Conservation (phyloP, 1,284 basidiomycete species). For the Pisolithus thermaeus region DNA sequence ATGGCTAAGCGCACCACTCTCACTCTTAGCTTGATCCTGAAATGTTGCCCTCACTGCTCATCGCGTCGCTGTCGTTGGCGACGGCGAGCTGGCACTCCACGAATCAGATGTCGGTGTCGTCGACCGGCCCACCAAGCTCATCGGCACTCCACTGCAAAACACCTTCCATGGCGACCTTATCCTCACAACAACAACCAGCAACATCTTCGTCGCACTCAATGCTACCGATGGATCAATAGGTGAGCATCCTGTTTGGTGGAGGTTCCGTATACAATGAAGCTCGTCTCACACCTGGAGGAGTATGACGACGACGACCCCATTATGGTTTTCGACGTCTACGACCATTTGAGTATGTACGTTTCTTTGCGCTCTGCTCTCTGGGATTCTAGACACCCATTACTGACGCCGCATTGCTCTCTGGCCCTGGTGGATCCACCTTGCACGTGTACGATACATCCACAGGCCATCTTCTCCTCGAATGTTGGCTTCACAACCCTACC, state of each 20-base stretch:
- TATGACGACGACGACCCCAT: conserved; percentile 63
- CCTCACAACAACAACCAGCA: conserved; percentile 67
- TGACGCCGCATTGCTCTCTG: conserved; percentile 75
- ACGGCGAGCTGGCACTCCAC: conserved; percentile 43
- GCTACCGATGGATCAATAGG: conserved; percentile 68
- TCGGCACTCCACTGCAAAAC: conserved; percentile 60
- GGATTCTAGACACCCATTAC: conserved; percentile 4
- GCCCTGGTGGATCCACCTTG: conserved; percentile 65
- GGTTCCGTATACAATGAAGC: background rate
- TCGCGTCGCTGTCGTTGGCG: conserved; percentile 6
- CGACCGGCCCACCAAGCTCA: conserved; percentile 78
- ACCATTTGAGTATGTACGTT: conserved; percentile 49
- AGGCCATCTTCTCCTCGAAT: conserved; percentile 70
- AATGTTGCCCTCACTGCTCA: conserved; percentile 11
- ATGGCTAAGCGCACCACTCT: background rate
- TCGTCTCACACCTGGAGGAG: conserved; percentile 71
- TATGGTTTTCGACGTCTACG: conserved; percentile 59
- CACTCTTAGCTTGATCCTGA: too few relatives aligned
- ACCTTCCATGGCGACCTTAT: conserved; percentile 57
- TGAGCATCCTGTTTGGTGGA: conserved; percentile 4
- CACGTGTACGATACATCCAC: conserved; percentile 63
- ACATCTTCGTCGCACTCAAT: conserved; percentile 76
- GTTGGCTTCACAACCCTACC: conserved; percentile 45
- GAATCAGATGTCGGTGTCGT: conserved; percentile 75
- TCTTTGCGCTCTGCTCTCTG: background rate